Percentiles rank a stretch among this genome's conserved stretches.
Evolutionary conservation across 148 eudicot species (phyloP).

Genomic region (Rhododendron vialii): DNA sequence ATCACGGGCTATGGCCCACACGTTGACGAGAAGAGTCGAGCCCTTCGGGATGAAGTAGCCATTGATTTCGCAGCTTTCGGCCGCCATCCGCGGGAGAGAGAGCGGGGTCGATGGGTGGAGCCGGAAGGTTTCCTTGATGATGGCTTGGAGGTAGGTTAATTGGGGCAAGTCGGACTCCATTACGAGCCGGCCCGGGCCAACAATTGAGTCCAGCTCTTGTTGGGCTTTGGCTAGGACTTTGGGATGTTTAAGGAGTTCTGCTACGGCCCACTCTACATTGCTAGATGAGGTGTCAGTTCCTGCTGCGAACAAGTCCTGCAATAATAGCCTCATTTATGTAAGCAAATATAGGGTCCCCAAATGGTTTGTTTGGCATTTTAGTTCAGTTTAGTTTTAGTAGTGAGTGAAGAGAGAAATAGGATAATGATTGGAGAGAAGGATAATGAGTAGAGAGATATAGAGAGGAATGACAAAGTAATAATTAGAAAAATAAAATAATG

Average conservation of each 20-base stretch:
- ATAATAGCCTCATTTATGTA: background rate
- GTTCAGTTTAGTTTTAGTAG: too few species aligned
- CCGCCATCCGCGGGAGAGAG: slow-evolving; percentile 70
- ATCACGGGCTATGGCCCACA: slow-evolving; percentile 97
- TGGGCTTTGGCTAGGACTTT: slow-evolving; percentile 49
- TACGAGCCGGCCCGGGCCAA: slow-evolving; percentile 55
- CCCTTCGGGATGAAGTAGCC: slow-evolving; percentile 76
- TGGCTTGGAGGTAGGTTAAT: slow-evolving; percentile 65
- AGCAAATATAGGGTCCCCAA: too few species aligned
- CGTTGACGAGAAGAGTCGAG: slow-evolving; percentile 73
- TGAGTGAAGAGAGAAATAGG: too few species aligned
- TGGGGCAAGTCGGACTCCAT: slow-evolving; percentile 53
- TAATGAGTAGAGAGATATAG: too few species aligned
- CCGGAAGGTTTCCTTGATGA: slow-evolving; percentile 79
- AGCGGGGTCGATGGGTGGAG: slow-evolving; percentile 95
- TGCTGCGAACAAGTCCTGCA: slow-evolving; percentile 73
- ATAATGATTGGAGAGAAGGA: too few species aligned
- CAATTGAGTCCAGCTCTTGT: slow-evolving; percentile 60
- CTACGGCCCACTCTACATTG: slow-evolving; percentile 92
- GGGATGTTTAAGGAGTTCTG: slow-evolving; percentile 73
- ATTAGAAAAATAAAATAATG: too few species aligned
- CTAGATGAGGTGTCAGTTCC: slow-evolving; percentile 92
- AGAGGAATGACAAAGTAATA: too few species aligned
- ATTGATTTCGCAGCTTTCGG: slow-evolving; percentile 61
- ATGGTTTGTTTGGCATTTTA: too few species aligned